Percentiles rank a stretch among this genome's conserved stretches.
Conservation (phyloP, 371 early-diverging fungal species). For the Choanephora cucurbitarum region DNA sequence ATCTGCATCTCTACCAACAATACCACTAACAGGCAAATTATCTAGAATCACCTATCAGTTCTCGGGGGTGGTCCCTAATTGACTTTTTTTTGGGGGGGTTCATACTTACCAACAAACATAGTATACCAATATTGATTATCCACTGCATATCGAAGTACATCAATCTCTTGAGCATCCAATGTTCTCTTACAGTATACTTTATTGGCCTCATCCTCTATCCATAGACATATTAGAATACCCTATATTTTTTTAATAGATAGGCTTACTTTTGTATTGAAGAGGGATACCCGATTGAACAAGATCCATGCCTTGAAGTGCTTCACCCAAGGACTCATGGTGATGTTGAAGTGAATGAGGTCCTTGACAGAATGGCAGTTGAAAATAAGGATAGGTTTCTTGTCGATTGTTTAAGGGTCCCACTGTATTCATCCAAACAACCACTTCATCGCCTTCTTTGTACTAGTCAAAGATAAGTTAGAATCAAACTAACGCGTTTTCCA, state of each 20-base stretch:
- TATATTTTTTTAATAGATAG: background rate
- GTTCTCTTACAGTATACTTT: conserved; percentile 47
- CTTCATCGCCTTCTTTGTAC: conserved; percentile 59
- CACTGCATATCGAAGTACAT: conserved; percentile 65
- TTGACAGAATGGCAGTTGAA: conserved; percentile 75
- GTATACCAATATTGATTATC: conserved; percentile 71
- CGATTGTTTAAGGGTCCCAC: conserved; percentile 70
- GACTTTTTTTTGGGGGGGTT: too few species aligned
- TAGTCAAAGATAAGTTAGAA: conserved; percentile 21
- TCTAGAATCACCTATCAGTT: conserved; percentile 28
- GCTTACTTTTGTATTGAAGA: conserved; percentile 57
- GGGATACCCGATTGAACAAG: conserved; percentile 74
- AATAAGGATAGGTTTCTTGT: conserved; percentile 82
- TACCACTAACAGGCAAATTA: conserved; percentile 62
- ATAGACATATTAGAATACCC: background rate
- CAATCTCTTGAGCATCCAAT: conserved; percentile 49
- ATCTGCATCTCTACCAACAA: conserved; percentile 32
- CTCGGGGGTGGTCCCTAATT: background rate
- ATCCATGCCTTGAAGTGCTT: conserved; percentile 80
- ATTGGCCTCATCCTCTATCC: conserved; percentile 23
- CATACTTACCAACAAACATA: conserved; percentile 63
- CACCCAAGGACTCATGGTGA: conserved; percentile 82
- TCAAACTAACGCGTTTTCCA: too few species aligned
- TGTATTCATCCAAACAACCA: conserved; percentile 75
- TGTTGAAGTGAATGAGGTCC: conserved; percentile 60